Base-by-base conservation (phyloP, 495 filamentous ascomycete genomes). In the Penicillium crystallinum region DNA sequence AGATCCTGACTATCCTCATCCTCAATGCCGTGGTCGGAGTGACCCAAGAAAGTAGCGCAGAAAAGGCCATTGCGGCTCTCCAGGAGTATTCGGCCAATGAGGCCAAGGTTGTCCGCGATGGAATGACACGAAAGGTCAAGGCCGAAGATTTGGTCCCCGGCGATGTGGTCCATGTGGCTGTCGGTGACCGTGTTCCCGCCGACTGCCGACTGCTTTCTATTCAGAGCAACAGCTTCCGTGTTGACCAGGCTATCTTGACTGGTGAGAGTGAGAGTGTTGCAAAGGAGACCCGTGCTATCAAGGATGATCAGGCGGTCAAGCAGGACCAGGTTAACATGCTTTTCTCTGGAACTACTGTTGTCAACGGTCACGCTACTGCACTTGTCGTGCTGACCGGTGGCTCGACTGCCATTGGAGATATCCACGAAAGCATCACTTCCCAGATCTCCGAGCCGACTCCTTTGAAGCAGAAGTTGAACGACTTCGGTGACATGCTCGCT, bases 71-170 rank as follows among this genome's bases (percentile, higher is more conserved):
- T 71, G 91, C 95, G 10, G 95, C 95, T 38, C 82, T 99, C 31
- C 92, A 99, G 72, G 91, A 99, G 81, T 99, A 99, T 72, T 97
- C 92, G 35, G 95, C 95, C 52, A 97, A 96, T 63, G 88, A 96
- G 74, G 93, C 95, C 54, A 99, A 91, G 67, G 91, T 95, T 45
- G 63, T 96, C 42, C 86, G 95, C 53, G 71, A 84, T 73, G 90
- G 92, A 14, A 80, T 83, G 53, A 65, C 90, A 49, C 81, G 82
- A 55, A 78, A 84, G 35, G 76, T 97, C 69, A 91, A 89, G 69
- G 95, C 95, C 7, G 95, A 99, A 64, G 90, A 97, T 45, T 76
- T 99, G 57, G 95, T 99, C 30, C 95, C 95, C 14, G 95, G 95
- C 52, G 95, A 99, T 65, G 84, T 99, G 41, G 79, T 99, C 21